These are phyloP conservation scores for Chaetoceros muelleri DNA, from an alignment of 108 stramenopile species.

Conservation along the genomic window DNA sequence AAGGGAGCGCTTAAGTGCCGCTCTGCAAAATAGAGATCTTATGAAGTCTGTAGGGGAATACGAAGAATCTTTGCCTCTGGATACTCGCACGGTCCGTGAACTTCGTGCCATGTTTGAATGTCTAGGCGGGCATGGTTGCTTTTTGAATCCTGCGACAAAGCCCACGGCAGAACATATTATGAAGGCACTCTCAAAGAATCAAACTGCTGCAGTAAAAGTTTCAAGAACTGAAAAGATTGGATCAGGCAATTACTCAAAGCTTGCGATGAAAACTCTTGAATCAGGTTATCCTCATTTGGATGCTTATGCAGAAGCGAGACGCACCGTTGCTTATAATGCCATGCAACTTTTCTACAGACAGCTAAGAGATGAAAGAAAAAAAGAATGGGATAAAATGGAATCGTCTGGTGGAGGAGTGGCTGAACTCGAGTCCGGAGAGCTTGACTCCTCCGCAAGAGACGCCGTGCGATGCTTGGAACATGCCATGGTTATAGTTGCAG, in stretches of 20 bases:
- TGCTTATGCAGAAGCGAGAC: conserved; percentile 76
- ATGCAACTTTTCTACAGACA: conserved; percentile 65
- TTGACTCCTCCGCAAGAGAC: conserved; percentile 68
- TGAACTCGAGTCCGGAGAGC: conserved; percentile 18
- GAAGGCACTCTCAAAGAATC: conserved; percentile 15
- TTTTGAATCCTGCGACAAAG: conserved; percentile 22
- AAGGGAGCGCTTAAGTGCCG: conserved; percentile 54
- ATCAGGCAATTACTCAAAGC: conserved; percentile 48
- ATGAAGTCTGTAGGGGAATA: conserved; percentile 78
- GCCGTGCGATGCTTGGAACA: conserved; percentile 82
- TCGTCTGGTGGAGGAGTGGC: neutral
- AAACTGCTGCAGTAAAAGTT: conserved; percentile 45
- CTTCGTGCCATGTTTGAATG: conserved; percentile 76
- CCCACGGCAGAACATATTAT: conserved; percentile 38
- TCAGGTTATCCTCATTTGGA: conserved; percentile 77
- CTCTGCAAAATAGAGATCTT: conserved; percentile 74
- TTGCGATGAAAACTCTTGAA: conserved; percentile 31
- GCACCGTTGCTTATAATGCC: conserved; percentile 41
- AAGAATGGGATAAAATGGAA: conserved; percentile 23
- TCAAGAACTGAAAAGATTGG: conserved; percentile 79
- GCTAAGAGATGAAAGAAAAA: conserved; percentile 54
- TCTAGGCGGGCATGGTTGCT: conserved; percentile 54
- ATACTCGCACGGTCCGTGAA: conserved; percentile 67
- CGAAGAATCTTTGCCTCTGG: conserved; percentile 76
- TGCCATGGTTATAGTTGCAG: conserved; percentile 75